phyloP scores from a whole-genome alignment of 2,329 filamentous ascomycete species.

The Mycosphaerella sp. region DNA sequence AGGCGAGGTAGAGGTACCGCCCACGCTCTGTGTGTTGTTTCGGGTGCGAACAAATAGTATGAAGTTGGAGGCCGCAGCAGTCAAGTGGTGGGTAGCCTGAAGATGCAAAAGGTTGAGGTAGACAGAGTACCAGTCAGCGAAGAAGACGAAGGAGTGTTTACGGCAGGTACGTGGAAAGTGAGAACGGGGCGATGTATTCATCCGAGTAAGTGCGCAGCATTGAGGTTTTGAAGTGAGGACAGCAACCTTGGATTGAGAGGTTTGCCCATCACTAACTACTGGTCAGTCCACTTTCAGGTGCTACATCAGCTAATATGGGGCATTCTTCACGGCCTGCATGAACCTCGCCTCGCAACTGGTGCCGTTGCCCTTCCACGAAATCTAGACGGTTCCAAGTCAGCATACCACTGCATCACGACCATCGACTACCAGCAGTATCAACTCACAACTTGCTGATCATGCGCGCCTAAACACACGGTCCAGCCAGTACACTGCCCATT shows the following conservation, averaged over 20 bases:
- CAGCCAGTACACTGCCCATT: constrained; percentile 34
- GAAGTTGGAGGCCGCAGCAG: no score
- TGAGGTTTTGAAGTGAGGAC: no score
- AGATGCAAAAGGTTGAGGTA: no score
- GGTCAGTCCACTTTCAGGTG: not conserved
- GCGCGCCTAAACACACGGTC: constrained; percentile 35
- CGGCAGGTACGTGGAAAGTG: no score
- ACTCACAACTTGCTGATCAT: constrained; percentile 33
- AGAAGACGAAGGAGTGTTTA: no score
- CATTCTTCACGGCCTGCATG: constrained; percentile 35
- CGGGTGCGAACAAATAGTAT: no score
- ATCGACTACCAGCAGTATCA: not conserved
- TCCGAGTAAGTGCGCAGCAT: no score
- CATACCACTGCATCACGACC: not conserved
- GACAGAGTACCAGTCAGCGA: no score
- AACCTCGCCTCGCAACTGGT: constrained; percentile 33
- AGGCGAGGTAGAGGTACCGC: no score
- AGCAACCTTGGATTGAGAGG: not conserved
- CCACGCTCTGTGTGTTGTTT: no score
- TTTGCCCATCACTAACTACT: not conserved
- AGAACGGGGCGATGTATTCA: no score
- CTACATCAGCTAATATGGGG: constrained; percentile 33
- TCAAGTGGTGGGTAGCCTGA: no score
- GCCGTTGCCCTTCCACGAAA: constrained; percentile 36
- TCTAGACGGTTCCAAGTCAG: constrained; percentile 17